Evolutionary conservation across 78 protist genomes (phyloP).

Genomic region (Monocercomonoides exilis): DNA sequence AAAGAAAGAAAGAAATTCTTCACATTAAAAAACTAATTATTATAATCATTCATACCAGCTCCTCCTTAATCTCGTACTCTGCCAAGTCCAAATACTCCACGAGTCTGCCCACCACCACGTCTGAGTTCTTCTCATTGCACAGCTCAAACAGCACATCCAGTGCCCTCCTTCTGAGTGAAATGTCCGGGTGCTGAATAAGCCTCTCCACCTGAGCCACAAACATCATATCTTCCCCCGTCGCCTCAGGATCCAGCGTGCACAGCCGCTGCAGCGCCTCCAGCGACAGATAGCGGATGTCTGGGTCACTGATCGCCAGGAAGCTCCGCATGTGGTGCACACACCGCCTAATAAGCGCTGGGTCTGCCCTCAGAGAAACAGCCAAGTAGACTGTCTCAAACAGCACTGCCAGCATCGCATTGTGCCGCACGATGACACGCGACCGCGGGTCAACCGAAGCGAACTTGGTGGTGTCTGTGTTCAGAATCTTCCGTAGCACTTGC

Average conservation of each 20-base stretch:
- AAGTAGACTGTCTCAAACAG: slow-evolving; percentile 1
- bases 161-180: neutral
- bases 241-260: neutral
- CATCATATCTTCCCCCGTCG: neutral
- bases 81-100: slow-evolving; percentile 62
- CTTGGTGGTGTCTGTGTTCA: neutral
- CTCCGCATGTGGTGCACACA: neutral
- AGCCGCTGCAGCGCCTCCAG: neutral
- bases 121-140: slow-evolving; percentile 1
- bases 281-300: neutral
- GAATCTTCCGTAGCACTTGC: neutral
- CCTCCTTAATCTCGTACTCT: slow-evolving; percentile 71
- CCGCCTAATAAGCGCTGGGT: neutral
- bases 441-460: neutral
- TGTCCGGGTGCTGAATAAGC: neutral
- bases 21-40: too few relatives aligned
- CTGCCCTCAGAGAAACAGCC: neutral
- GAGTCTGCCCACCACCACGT: slow-evolving; percentile 68
- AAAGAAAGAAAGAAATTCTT: neutral
- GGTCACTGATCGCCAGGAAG: neutral
- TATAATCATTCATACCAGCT: too few relatives aligned
- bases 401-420: slow-evolving; percentile 17
- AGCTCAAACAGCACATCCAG: slow-evolving; percentile 8
- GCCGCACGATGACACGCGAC: neutral
- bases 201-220: neutral